Conservation (phyloP, 2,329 filamentous ascomycete genomes). For the Ceratocystis diversiconidia region DNA sequence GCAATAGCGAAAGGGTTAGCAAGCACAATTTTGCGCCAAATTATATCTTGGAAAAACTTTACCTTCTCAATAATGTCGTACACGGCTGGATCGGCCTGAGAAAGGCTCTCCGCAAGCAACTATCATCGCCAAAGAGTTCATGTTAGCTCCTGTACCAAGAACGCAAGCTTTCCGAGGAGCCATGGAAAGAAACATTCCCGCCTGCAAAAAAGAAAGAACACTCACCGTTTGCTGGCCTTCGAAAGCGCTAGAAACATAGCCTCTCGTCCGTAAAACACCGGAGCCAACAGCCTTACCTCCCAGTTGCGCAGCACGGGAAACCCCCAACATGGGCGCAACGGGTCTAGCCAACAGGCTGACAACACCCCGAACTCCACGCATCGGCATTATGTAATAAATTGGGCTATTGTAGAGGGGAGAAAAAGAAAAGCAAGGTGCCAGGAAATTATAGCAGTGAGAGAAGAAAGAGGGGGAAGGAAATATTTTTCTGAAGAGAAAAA, state of each 20-base stretch:
- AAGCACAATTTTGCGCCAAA: constrained; percentile 1
- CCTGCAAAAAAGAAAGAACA: background rate
- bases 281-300: background rate
- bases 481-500: background rate
- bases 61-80: constrained; percentile 87
- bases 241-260: constrained; percentile 32
- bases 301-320: background rate
- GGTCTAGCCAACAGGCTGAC: constrained; percentile 17
- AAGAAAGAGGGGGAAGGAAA: background rate
- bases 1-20: background rate
- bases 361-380: constrained; percentile 20
- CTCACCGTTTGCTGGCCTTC: constrained; percentile 47
- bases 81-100: constrained; percentile 74
- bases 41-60: constrained; percentile 21
- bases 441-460: background rate
- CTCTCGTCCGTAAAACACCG: background rate
- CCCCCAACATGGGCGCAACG: background rate
- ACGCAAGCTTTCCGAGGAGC: background rate
- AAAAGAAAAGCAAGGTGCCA: background rate
- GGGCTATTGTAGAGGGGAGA: background rate
- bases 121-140: constrained; percentile 26
- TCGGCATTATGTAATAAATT: constrained; percentile 4
- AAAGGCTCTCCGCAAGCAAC: constrained; percentile 66
- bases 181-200: background rate
- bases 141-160: constrained; percentile 9